A percentile compares a stretch with the other conserved stretches of the same genome.
These are phyloP conservation scores for Crithidia bombi DNA, from an alignment of 208 protist genomes.

Conservation along the genomic window DNA sequence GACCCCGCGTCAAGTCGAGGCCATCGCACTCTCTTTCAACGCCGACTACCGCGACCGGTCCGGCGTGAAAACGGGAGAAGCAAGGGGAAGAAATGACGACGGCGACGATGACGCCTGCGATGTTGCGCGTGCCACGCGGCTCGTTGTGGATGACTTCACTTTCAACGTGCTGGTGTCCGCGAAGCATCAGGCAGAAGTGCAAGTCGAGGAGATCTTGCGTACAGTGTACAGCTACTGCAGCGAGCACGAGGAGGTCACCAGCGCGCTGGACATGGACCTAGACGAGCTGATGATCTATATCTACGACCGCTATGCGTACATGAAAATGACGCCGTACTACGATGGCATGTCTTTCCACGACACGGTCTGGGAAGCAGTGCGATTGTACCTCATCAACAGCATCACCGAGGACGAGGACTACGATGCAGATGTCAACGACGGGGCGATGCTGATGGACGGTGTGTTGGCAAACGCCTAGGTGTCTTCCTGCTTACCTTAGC, in stretches of 20 bases:
- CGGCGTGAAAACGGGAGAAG: too few relatives aligned
- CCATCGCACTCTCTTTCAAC: slow-evolving; percentile 27
- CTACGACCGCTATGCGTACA: slow-evolving; percentile 28
- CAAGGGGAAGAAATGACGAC: too few relatives aligned
- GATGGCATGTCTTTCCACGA: slow-evolving; percentile 19
- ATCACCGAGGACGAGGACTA: neutral
- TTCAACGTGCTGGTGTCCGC: slow-evolving; percentile 23
- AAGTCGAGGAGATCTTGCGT: slow-evolving; percentile 24
- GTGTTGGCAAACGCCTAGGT: neutral
- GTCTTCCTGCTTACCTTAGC: neutral
- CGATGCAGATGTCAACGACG: slow-evolving; percentile 16
- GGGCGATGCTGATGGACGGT: slow-evolving; percentile 11
- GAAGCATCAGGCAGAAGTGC: slow-evolving; percentile 8
- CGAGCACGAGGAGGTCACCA: slow-evolving; percentile 4
- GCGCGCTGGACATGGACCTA: slow-evolving; percentile 20
- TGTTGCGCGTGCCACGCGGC: slow-evolving; percentile 21
- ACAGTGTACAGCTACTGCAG: slow-evolving; percentile 31
- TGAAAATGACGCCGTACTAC: slow-evolving; percentile 20
- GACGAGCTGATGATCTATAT: slow-evolving; percentile 21
- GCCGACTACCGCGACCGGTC: slow-evolving; percentile 12
- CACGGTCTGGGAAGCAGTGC: slow-evolving; percentile 24
- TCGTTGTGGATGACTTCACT: slow-evolving; percentile 26
- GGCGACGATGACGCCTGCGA: slow-evolving; percentile 3
- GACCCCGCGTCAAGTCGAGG: slow-evolving; percentile 10
- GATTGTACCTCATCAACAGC: slow-evolving; percentile 11